A percentile compares a stretch with the other conserved stretches of the same genome.
These are phyloP conservation scores for Chloris gayana DNA, from an alignment of 176 grass and related monocot genomes.

Conservation along the genomic window DNA sequence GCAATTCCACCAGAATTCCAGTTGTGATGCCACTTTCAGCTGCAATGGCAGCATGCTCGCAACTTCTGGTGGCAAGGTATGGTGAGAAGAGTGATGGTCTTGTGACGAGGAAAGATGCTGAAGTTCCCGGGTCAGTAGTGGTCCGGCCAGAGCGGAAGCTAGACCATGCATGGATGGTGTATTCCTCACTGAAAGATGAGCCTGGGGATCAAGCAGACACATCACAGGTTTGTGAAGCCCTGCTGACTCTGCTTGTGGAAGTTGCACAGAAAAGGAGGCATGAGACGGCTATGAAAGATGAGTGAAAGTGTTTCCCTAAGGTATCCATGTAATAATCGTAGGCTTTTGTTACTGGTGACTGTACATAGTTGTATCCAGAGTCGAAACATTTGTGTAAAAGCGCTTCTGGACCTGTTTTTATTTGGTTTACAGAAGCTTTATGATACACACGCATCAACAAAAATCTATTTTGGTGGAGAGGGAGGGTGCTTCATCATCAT, in stretches of 20 bases:
- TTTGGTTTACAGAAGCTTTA: constrained; percentile 36
- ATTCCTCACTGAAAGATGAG: constrained; percentile 72
- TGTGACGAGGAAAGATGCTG: constrained; percentile 75
- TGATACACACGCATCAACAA: no score
- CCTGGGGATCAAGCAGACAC: constrained; percentile 65
- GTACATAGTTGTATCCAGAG: constrained; percentile 28
- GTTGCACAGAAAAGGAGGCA: constrained; percentile 79
- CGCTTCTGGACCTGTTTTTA: constrained; percentile 21
- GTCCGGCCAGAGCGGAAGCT: constrained; percentile 70
- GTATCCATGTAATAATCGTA: no score
- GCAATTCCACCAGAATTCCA: constrained; percentile 63
- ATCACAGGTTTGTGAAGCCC: constrained; percentile 78
- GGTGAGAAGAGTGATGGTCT: constrained; percentile 91
- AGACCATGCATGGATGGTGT: constrained; percentile 97
- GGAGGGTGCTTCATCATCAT: no score
- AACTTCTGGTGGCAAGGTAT: constrained; percentile 74
- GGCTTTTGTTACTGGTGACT: neutral
- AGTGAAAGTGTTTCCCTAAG: constrained; percentile 56
- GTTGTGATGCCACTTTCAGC: constrained; percentile 84
- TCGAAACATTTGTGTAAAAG: constrained; percentile 15
- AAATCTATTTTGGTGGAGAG: no score
- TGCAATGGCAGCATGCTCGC: constrained; percentile 84
- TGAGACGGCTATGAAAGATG: constrained; percentile 77
- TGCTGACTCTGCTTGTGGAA: constrained; percentile 80
- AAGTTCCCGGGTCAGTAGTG: constrained; percentile 72